A percentile compares a stretch with the other conserved stretches of the same genome.
phyloP scores from a whole-genome alignment of 768 basidiomycete species.

The Russula brevipes region DNA sequence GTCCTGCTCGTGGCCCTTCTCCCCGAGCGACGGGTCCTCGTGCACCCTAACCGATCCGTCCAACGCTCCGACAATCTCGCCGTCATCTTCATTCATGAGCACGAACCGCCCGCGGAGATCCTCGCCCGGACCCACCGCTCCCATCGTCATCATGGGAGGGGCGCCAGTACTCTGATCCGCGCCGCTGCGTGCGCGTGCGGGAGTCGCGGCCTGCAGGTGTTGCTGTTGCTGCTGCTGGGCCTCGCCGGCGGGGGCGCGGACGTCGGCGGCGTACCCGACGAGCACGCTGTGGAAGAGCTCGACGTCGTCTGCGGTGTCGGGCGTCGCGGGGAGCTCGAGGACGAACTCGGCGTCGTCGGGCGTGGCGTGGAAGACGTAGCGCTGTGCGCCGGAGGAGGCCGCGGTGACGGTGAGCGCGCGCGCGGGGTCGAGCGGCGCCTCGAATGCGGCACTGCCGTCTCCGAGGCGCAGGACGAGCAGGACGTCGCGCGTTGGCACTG shows the following conservation, averaged over 20 bases:
- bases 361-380: conserved; percentile 23
- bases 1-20: conserved; percentile 18
- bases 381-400: conserved; percentile 9
- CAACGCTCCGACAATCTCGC: conserved; percentile 23
- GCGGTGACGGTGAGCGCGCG: conserved; percentile 15
- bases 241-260: not conserved
- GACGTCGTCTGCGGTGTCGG: conserved; percentile 6
- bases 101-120: conserved; percentile 26
- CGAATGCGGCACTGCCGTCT: conserved; percentile 7
- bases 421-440: conserved; percentile 23
- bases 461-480: conserved; percentile 23
- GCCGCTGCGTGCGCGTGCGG: too few species aligned
- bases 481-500: conserved; percentile 12
- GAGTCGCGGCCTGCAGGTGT: not conserved
- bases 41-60: conserved; percentile 17
- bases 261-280: conserved; percentile 15
- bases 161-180: too few species aligned
- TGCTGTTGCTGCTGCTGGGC: not conserved
- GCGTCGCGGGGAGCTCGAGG: conserved; percentile 13
- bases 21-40: conserved; percentile 22
- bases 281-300: conserved; percentile 25
- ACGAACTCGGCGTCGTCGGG: conserved; percentile 20
- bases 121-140: not conserved
- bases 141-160: not conserved
- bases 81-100: conserved; percentile 22